Percentiles rank a stretch among this genome's conserved stretches.
Evolutionary conservation across 106 monocot genomes (phyloP).

Genomic region (Cymbidium sinense): DNA sequence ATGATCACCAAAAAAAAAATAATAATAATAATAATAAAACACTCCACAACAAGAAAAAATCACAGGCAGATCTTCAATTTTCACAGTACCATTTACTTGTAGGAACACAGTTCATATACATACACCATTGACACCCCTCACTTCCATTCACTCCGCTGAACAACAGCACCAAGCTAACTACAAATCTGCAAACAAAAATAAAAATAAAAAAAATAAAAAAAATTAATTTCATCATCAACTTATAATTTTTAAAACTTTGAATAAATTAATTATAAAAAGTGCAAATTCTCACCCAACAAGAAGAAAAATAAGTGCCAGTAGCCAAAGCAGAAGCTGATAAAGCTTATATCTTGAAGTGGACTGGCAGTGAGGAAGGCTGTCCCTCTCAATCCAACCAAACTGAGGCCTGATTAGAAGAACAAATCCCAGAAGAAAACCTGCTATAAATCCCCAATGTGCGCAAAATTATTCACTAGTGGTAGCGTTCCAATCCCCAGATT

Average conservation of each 20-base stretch:
- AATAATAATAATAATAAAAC: too few species aligned
- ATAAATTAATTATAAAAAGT: neutral
- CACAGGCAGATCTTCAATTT: slow-evolving; percentile 13
- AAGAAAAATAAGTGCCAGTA: neutral
- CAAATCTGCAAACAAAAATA: slow-evolving; percentile 33
- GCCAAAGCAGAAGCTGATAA: slow-evolving; percentile 5
- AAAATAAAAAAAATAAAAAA: neutral
- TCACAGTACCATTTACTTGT: slow-evolving; percentile 62
- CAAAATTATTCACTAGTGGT: slow-evolving; percentile 55
- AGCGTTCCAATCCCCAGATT: slow-evolving; percentile 60
- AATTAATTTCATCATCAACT: neutral
- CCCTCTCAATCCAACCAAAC: slow-evolving; percentile 37
- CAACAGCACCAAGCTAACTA: slow-evolving; percentile 38
- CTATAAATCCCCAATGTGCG: slow-evolving; percentile 55
- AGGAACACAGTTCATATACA: slow-evolving; percentile 69
- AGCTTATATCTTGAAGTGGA: slow-evolving; percentile 28
- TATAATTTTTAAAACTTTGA: neutral
- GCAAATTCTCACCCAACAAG: neutral
- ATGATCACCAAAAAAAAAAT: neutral
- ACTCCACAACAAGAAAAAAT: neutral
- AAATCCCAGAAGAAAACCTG: slow-evolving; percentile 59
- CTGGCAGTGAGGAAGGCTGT: slow-evolving; percentile 17
- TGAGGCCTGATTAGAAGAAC: slow-evolving; percentile 44
- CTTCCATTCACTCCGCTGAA: slow-evolving; percentile 52
- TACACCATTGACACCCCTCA: slow-evolving; percentile 69